Conservation (phyloP, 2,329 filamentous ascomycete species). For the Pyricularia pennisetigena region DNA sequence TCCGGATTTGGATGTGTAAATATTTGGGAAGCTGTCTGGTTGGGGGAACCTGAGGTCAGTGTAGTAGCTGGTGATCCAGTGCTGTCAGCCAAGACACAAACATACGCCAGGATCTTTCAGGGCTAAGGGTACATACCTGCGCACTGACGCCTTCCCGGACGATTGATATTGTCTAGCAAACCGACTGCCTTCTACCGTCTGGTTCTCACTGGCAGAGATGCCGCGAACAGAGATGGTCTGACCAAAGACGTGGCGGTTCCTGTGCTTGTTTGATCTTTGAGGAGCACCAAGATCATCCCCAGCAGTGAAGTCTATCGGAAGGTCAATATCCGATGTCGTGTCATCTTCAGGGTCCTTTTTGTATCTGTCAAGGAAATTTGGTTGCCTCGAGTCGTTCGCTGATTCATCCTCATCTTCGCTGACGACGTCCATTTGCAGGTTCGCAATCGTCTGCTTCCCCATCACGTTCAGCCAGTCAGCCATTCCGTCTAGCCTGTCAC, state of each 20-base stretch:
- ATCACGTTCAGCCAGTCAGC: conserved; percentile 60
- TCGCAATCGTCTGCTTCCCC: conserved; percentile 71
- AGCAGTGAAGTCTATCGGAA: conserved; percentile 30
- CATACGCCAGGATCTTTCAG: neutral
- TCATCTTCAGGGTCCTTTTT: conserved; percentile 19
- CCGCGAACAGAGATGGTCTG: conserved; percentile 26
- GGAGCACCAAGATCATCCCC: conserved; percentile 23
- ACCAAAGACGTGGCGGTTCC: conserved; percentile 29
- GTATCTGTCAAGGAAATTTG: conserved; percentile 1
- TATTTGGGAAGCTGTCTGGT: conserved; percentile 72
- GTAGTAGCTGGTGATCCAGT: conserved; percentile 5
- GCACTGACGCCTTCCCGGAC: neutral
- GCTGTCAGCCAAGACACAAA: neutral
- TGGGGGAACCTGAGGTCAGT: conserved; percentile 57
- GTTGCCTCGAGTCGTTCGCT: conserved; percentile 6
- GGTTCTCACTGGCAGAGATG: conserved; percentile 17
- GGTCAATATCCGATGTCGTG: conserved; percentile 17
- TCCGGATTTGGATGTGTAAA: conserved; percentile 44
- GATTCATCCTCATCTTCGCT: conserved; percentile 5
- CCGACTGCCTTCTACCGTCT: conserved; percentile 11
- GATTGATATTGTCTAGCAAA: conserved; percentile 1
- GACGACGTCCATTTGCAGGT: conserved; percentile 57
- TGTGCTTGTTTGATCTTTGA: conserved; percentile 5
- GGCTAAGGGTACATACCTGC: conserved; percentile 8
- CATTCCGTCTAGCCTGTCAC: conserved; percentile 48